phyloP scores from a whole-genome alignment of 2,329 filamentous ascomycete species.

The Alternaria triticina region DNA sequence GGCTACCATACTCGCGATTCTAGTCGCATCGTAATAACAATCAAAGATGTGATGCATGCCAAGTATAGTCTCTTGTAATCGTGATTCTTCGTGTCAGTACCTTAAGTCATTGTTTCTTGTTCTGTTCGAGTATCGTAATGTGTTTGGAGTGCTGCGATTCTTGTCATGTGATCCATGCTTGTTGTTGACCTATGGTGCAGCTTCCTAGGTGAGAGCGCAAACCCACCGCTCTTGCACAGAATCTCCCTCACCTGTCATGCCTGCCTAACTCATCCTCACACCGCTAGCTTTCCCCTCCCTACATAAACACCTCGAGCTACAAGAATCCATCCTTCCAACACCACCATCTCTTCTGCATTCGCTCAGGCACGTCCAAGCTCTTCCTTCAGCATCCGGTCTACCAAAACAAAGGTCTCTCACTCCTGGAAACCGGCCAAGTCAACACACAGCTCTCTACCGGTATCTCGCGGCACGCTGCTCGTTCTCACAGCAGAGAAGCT shows the following conservation, averaged over 20 bases:
- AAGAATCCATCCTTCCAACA: background rate
- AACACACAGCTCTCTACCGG: background rate
- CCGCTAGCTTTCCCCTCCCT: background rate
- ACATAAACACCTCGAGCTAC: background rate
- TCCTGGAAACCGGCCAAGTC: background rate
- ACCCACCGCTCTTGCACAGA: background rate
- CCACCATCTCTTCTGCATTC: background rate
- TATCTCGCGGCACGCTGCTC: background rate
- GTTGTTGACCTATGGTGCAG: background rate
- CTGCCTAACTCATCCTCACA: background rate
- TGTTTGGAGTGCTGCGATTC: background rate
- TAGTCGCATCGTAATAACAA: constrained; percentile 25
- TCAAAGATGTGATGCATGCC: background rate
- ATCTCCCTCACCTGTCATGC: constrained; percentile 5
- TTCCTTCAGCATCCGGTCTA: background rate
- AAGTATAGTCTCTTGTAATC: background rate
- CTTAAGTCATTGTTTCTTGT: background rate
- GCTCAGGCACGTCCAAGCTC: background rate
- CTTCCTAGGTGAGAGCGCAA: background rate
- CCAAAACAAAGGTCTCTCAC: background rate
- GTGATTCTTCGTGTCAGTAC: background rate
- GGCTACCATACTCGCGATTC: constrained; percentile 59
- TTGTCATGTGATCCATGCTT: background rate
- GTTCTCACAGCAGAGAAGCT: background rate
- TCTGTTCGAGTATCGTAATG: background rate